Evolutionary conservation across 2,329 filamentous ascomycete genomes (phyloP), one percentile per base, ranked within the genome.

Genomic region (Pseudogymnoascus sp.): DNA sequence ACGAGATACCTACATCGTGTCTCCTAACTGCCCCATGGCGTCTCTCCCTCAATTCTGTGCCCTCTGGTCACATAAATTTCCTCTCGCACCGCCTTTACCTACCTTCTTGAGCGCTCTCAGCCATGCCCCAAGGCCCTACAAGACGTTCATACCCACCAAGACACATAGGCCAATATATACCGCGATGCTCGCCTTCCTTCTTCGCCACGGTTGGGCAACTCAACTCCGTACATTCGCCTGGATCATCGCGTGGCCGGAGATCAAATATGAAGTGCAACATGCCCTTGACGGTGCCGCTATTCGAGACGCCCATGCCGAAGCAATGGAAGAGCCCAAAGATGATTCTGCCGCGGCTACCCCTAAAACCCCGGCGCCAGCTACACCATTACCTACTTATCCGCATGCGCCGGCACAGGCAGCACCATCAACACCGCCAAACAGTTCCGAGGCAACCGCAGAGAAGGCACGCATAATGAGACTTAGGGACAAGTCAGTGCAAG

Each of bases 141-240:
- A 91, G 70, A 82, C 82, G 62, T 88, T 96, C 68, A 92, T 93
- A 50, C 93, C 93, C 0, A 92, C 87, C 71, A 92, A 93, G 73
- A 89, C 91, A 70, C 92, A 97, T 72, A 89, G 93, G 46, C 87
- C 88, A 6, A 87, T 88, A 1, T 99, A 97, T 74, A 88, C 97
- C 75, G 85, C 90, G 35, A 96, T 97, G 75, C 80, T 99, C 26
- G 92, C 91, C 21, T 99, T 93, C 91, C 83, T 99, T 7, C 86
- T 97, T 78, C 87, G 93, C 42, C 89, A 91, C 56, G 92, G 91
- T 13, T 96, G 95, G 90, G 93, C 97, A 0, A 96, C 90, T 0
- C 93, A 97, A 74, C 82, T 99, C 5, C 90, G 92, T 66, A 95
- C 91, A 0, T 97, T 96, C 74, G 91, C 89, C 11, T 96, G 95